phyloP scores from a whole-genome alignment of 2,329 filamentous ascomycete species.

The Teratosphaeria destructans region DNA sequence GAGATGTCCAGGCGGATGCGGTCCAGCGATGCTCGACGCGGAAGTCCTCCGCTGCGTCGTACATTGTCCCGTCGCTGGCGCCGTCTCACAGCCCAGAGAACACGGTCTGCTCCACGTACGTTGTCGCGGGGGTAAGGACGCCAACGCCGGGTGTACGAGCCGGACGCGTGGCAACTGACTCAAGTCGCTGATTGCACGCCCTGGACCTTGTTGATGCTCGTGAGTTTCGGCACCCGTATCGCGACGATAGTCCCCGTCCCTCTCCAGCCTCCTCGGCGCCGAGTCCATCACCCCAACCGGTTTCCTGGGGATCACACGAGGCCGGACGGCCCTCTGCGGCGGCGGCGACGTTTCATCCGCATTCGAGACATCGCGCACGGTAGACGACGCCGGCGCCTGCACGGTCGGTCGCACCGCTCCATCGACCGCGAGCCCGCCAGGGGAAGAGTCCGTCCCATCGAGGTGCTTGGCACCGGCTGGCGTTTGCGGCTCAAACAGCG shows the following conservation, averaged over 20 bases:
- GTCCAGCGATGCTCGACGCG: not conserved
- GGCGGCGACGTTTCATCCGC: not conserved
- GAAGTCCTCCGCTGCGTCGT: not conserved
- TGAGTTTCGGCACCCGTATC: not conserved
- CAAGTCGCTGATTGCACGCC: not conserved
- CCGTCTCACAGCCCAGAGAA: conserved; percentile 13
- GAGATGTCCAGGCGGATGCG: not conserved
- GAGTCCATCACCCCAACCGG: not conserved
- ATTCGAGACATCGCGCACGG: not conserved
- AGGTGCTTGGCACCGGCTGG: not conserved
- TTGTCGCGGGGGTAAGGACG: conserved; percentile 11
- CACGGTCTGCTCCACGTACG: conserved; percentile 4
- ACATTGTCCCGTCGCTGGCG: conserved; percentile 8
- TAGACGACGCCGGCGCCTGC: not conserved
- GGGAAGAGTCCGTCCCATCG: not conserved
- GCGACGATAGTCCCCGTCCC: not conserved
- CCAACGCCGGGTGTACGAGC: conserved; percentile 20
- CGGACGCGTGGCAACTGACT: conserved; percentile 16
- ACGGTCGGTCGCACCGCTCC: not conserved
- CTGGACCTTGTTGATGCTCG: not conserved
- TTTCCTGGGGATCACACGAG: not conserved
- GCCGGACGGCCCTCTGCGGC: not conserved
- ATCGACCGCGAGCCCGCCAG: not conserved
- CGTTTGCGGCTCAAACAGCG: not conserved
- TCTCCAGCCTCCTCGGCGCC: not conserved